Evolutionary conservation across 345 rosid species (phyloP), one percentile per base, ranked within the genome.

Genomic region (Aethionema arabicum): DNA sequence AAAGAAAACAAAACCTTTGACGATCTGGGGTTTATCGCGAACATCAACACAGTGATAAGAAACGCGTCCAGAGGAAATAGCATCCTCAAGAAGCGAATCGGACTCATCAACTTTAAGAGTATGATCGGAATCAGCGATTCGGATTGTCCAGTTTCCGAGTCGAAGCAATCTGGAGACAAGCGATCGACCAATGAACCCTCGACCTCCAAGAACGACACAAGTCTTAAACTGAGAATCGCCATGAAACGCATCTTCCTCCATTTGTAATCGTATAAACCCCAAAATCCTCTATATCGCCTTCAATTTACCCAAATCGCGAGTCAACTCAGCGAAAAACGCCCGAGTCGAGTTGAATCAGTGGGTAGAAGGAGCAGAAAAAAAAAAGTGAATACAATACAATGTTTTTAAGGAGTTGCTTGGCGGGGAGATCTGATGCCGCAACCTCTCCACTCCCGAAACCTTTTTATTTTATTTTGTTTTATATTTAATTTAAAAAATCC

Each of bases 121-220:
- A 32, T 35, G 80, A 72, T 76, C 30, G 48, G 91, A 78, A 76
- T 89, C 96, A 54, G 90, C 91, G 74, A 92, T 84, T 27, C 93
- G 95, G 65, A 89, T 86, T 69, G 78, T 79, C 93, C 95, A 92
- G 63, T 48, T 59, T 52, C 86, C 83, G 67, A 82, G 83, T 43
- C 78, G 74, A 14, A 89, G 82, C 69, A 92, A 85, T 43, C 73
- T 65, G 35, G 69, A 55, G 52, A 92, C 93, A 15, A 89, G 95
- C 74, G 89, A 79, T 75, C 86, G 74, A 58, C 98, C 96, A 6
- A 84, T 44, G 74, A 86, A 85, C 2, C 98, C 91, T 49, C 86
- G 80, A 35, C 98, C 98, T 32, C 91, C 87, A 30, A 92, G 75
- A 46, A 92, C 96, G 69, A 81, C 91, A 77, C 96, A 87, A 7